Base-by-base conservation (phyloP, 371 early-diverging fungal species). In the Saksenaea oblongispora region DNA sequence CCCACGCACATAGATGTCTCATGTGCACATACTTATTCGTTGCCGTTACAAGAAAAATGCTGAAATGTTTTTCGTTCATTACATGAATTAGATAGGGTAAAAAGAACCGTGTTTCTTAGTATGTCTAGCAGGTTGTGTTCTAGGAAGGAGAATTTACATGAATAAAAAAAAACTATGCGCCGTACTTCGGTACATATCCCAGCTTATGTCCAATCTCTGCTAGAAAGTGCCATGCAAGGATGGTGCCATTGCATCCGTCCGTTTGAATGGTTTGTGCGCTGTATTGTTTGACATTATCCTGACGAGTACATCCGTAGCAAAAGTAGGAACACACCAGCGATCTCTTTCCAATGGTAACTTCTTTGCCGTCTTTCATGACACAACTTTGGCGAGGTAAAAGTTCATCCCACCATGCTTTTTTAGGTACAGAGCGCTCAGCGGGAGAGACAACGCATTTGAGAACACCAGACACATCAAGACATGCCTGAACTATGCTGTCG, bases 201-300 rank as follows among this genome's bases (percentile, higher is more conserved):
- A 81, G 66, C 62, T 76, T 78, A 54, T 73, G 70, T 17, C 74
- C 72, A 56, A 78, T 76, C 59, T 81, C 81, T 34, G 68, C 70
- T 51, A 81, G 27, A 41, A 72, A 78, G 26, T 78, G 78, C 73
- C 73, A 81, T 27, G 78, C 76, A 15, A 80, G 61, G 26, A 74
- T 75, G 17, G 61, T 54, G n/a, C 67, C 64, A 34, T 78, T 75
- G 27, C 71, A 59, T 18, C 81, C 72, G 18, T 63, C 22, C 14
- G 24, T 18, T 22, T 47, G 8, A 10, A 78, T 71, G 14, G 72
- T 65, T 36, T 55, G 17, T 35, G 34, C 39, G 14, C n/a, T 54
- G 35, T 65, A 76, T 14, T 34, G 2, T 3, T 31, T 41, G 1
- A 62, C 53, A 17, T 15, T 27, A 35, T 80, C 81, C 9, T 39